Conservation (phyloP, 139 green algal species). For the Asterochloris sp. region DNA sequence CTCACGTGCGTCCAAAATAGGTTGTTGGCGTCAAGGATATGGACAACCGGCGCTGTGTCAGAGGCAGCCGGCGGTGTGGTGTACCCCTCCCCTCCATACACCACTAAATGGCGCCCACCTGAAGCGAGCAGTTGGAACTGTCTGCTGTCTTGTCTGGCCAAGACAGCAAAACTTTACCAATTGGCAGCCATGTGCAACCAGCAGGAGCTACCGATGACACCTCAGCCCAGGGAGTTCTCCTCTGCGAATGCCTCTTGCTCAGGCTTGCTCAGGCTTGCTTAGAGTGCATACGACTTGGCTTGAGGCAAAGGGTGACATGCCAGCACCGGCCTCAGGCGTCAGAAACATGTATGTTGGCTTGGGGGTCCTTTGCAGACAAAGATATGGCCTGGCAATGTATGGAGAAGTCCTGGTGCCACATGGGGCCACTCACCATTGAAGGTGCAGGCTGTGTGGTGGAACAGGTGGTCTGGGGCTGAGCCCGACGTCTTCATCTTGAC, state of each 20-base stretch:
- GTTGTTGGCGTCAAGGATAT: constrained; percentile 18
- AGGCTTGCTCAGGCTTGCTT: no score
- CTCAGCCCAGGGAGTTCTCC: no score
- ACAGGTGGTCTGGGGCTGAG: neutral
- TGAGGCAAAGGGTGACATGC: no score
- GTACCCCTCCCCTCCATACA: constrained; percentile 20
- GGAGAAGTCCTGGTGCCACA: neutral
- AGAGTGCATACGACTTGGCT: no score
- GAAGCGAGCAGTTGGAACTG: neutral
- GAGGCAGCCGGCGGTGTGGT: neutral
- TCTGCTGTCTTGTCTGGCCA: no score
- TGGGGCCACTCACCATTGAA: constrained; percentile 17
- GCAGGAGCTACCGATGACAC: no score
- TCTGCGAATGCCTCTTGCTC: no score
- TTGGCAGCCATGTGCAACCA: no score
- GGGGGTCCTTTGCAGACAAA: neutral
- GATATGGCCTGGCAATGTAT: neutral
- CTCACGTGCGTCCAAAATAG: constrained; percentile 7
- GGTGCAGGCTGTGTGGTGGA: constrained; percentile 19
- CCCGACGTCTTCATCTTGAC: neutral
- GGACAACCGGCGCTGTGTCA: neutral
- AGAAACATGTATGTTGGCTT: neutral
- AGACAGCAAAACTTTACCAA: no score
- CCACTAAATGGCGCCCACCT: constrained; percentile 14
- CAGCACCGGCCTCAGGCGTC: no score